phyloP scores from a whole-genome alignment of 345 rosid species.

The Arabidopsis arenosa region DNA sequence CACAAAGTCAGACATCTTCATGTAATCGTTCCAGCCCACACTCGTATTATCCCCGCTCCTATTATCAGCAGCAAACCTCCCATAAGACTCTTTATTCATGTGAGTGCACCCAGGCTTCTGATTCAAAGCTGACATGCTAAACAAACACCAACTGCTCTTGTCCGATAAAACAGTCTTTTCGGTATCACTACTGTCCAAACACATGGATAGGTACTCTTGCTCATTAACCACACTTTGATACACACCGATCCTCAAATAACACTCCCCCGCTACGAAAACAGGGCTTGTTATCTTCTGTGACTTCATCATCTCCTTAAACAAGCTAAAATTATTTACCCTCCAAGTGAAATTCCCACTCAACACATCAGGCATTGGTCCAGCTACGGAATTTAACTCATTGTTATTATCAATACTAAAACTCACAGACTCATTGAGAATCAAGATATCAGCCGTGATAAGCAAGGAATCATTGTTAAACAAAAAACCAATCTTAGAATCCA shows the following conservation, averaged over 20 bases:
- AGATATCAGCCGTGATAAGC: conserved; percentile 85
- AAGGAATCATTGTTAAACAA: conserved; percentile 71
- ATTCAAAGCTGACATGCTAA: conserved; percentile 93
- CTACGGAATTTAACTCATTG: conserved; percentile 66
- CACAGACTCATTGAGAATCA: conserved; percentile 85
- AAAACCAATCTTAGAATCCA: conserved; percentile 86
- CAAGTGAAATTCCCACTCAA: conserved; percentile 94
- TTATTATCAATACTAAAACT: conserved; percentile 78
- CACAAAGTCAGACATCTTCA: conserved; percentile 91
- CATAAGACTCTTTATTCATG: conserved; percentile 91
- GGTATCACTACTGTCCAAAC: conserved; percentile 93
- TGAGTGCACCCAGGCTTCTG: conserved; percentile 89
- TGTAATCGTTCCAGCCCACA: conserved; percentile 96
- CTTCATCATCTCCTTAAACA: conserved; percentile 95
- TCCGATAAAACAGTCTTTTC: conserved; percentile 72
- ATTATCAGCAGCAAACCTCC: conserved; percentile 91
- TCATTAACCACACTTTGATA: conserved; percentile 86
- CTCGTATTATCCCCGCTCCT: conserved; percentile 96
- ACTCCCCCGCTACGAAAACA: conserved; percentile 94
- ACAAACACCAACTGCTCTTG: conserved; percentile 98
- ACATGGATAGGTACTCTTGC: conserved; percentile 88
- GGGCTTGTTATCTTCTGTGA: conserved; percentile 99
- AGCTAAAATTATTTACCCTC: conserved; percentile 95
- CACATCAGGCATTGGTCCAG: conserved; percentile 76
- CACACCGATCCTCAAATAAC: conserved; percentile 89